Percentiles rank a stretch among this genome's conserved stretches.
These are phyloP conservation scores for Aspergillus ochraceoroseus DNA, from an alignment of 2,329 filamentous ascomycete species.

Conservation along the genomic window DNA sequence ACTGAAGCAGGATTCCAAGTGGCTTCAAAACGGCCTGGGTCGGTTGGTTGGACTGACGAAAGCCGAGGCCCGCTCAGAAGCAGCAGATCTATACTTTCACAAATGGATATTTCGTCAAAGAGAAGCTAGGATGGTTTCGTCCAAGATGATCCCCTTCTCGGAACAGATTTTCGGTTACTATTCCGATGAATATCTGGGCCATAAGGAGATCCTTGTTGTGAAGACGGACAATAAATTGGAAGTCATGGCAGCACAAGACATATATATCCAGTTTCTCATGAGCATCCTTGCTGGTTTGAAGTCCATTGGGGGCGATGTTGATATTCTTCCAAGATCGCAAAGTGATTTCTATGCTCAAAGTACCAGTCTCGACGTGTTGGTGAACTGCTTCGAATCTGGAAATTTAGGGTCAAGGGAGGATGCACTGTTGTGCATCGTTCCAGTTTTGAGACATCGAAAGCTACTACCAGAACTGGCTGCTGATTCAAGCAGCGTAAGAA, in stretches of 20 bases:
- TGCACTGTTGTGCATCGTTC: constrained; percentile 33
- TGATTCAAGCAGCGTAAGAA: constrained; percentile 15
- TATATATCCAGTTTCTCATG: constrained; percentile 31
- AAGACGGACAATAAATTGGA: constrained; percentile 24
- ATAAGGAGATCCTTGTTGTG: constrained; percentile 23
- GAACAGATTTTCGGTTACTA: constrained; percentile 23
- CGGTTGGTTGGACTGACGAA: constrained; percentile 24
- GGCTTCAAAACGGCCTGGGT: constrained; percentile 15
- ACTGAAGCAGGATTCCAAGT: constrained; percentile 19
- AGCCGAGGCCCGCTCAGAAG: constrained; percentile 19
- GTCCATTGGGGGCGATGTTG: constrained; percentile 16
- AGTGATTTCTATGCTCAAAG: constrained; percentile 18
- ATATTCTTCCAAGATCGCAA: constrained; percentile 17
- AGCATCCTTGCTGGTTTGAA: constrained; percentile 13
- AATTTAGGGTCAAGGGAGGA: constrained; percentile 30
- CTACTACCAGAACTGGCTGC: constrained; percentile 26
- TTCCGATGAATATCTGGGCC: constrained; percentile 2
- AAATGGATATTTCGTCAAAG: constrained; percentile 33
- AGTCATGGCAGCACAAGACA: constrained; percentile 32
- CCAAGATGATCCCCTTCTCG: constrained; percentile 17
- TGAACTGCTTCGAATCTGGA: constrained; percentile 23
- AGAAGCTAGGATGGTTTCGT: constrained; percentile 21
- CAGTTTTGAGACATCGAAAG: constrained; percentile 16
- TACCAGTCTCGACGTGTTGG: constrained; percentile 24
- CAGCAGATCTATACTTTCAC: constrained; percentile 27